These are phyloP conservation scores for Cordyceps tenuipes DNA, from an alignment of 2,329 filamentous ascomycete species.

Conservation along the genomic window DNA sequence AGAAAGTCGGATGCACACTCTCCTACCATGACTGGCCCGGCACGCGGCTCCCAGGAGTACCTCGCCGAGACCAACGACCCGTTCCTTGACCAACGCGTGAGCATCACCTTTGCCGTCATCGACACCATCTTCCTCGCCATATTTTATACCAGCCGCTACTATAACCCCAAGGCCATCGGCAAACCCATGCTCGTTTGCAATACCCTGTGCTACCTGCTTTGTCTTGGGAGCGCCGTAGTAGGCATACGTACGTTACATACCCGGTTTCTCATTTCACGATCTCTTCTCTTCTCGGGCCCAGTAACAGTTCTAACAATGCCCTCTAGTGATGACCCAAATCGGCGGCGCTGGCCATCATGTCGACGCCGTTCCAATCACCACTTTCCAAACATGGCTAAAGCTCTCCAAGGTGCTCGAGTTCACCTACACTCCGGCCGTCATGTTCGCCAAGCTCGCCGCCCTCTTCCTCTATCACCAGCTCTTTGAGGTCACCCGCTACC, in stretches of 20 bases:
- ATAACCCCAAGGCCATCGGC: constrained; percentile 11
- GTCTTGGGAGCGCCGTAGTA: constrained; percentile 7
- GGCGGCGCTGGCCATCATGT: constrained; percentile 11
- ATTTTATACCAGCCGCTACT: constrained; percentile 12
- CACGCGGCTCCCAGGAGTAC: constrained; percentile 6
- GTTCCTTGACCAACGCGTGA: constrained; percentile 12
- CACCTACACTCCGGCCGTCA: constrained; percentile 13
- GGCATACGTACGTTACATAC: constrained; percentile 9
- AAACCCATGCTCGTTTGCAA: constrained; percentile 12
- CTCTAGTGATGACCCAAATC: constrained; percentile 11
- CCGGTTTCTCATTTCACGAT: not conserved
- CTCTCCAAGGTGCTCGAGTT: constrained; percentile 14
- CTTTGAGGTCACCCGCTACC: constrained; percentile 7
- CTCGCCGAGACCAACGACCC: constrained; percentile 11
- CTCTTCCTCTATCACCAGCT: constrained; percentile 13
- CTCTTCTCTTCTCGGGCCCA: not conserved
- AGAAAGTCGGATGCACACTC: not conserved
- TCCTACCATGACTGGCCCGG: constrained; percentile 7
- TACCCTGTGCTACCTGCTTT: constrained; percentile 11
- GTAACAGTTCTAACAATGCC: not conserved
- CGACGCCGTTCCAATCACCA: constrained; percentile 1
- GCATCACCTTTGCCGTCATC: constrained; percentile 12
- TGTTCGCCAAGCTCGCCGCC: constrained; percentile 13
- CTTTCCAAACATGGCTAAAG: constrained; percentile 13
- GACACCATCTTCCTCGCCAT: constrained; percentile 12